These are phyloP conservation scores for Rhodamnia argentea DNA, from an alignment of 345 rosid species.

Conservation along the genomic window DNA sequence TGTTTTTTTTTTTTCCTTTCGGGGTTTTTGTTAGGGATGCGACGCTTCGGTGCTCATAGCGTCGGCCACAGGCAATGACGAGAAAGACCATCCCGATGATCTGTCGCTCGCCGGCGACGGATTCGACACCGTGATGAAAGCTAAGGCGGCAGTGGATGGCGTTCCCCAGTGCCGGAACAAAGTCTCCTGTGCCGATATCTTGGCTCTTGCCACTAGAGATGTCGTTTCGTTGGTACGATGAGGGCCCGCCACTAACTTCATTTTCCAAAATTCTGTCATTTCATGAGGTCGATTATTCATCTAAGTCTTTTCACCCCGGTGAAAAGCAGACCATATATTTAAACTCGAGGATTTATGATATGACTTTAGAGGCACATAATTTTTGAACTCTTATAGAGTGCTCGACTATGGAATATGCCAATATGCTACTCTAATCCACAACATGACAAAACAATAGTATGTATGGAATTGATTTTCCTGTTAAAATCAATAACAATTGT, in stretches of 20 bases:
- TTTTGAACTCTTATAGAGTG: neutral
- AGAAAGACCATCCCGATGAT: constrained; percentile 56
- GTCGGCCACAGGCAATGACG: constrained; percentile 19
- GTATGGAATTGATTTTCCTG: neutral
- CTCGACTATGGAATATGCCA: neutral
- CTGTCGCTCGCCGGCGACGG: constrained; percentile 64
- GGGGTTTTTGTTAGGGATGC: constrained; percentile 31
- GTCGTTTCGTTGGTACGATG: constrained; percentile 44
- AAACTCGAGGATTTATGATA: neutral
- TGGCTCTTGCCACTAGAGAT: constrained; percentile 85
- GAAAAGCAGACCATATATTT: neutral
- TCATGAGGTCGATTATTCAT: neutral
- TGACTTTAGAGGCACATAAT: neutral
- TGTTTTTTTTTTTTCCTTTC: neutral
- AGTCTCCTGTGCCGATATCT: constrained; percentile 92
- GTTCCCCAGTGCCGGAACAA: constrained; percentile 68
- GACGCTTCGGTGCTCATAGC: constrained; percentile 47
- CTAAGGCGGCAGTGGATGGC: constrained; percentile 71
- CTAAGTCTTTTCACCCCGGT: neutral
- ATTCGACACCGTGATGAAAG: constrained; percentile 77
- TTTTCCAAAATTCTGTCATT: neutral
- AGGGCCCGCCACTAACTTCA: neutral
- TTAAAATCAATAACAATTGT: neutral
- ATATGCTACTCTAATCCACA: neutral
- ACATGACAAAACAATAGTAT: neutral